Percentiles rank a stretch among this genome's conserved stretches.
Evolutionary conservation across 805 yeast genomes (phyloP).

Genomic region (Metschnikowia orientalis): DNA sequence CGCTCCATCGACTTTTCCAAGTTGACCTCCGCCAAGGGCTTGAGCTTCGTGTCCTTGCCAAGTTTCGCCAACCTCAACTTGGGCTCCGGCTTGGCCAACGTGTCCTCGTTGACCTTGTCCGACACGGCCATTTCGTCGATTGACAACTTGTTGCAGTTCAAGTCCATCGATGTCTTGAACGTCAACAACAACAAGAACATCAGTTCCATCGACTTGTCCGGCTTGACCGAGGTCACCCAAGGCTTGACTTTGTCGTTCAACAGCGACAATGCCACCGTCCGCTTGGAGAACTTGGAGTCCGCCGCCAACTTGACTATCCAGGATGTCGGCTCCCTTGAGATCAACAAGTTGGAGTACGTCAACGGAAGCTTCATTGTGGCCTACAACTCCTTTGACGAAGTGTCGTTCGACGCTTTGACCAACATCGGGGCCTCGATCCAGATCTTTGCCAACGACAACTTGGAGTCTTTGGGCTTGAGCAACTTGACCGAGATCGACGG

Average conservation of each 20-base stretch:
- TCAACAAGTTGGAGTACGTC: slow-evolving; percentile 31
- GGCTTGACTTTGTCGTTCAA: slow-evolving; percentile 39
- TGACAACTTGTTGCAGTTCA: slow-evolving; percentile 28
- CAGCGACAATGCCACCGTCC: slow-evolving; percentile 26
- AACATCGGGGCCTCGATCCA: slow-evolving; percentile 38
- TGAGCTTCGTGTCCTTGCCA: slow-evolving; percentile 39
- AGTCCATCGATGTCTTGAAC: slow-evolving; percentile 31
- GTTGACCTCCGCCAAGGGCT: slow-evolving; percentile 27
- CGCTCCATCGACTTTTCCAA: slow-evolving; percentile 32
- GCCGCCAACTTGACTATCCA: slow-evolving; percentile 43
- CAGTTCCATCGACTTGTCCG: slow-evolving; percentile 29
- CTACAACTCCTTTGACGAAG: slow-evolving; percentile 35
- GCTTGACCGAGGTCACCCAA: slow-evolving; percentile 31
- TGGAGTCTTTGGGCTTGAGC: slow-evolving; percentile 27
- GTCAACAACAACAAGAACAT: slow-evolving; percentile 43
- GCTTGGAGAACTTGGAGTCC: slow-evolving; percentile 34
- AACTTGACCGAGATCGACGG: slow-evolving; percentile 37
- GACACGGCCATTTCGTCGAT: slow-evolving; percentile 40
- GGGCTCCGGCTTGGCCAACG: slow-evolving; percentile 33
- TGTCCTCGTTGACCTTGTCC: slow-evolving; percentile 31
- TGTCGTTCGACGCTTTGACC: slow-evolving; percentile 28
- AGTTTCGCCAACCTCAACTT: slow-evolving; percentile 36
- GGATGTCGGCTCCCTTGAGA: slow-evolving; percentile 32
- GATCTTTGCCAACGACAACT: slow-evolving; percentile 40
- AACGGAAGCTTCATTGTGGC: slow-evolving; percentile 39